These are phyloP conservation scores for Strigomonas galati DNA, from an alignment of 208 protist species.

Conservation along the genomic window DNA sequence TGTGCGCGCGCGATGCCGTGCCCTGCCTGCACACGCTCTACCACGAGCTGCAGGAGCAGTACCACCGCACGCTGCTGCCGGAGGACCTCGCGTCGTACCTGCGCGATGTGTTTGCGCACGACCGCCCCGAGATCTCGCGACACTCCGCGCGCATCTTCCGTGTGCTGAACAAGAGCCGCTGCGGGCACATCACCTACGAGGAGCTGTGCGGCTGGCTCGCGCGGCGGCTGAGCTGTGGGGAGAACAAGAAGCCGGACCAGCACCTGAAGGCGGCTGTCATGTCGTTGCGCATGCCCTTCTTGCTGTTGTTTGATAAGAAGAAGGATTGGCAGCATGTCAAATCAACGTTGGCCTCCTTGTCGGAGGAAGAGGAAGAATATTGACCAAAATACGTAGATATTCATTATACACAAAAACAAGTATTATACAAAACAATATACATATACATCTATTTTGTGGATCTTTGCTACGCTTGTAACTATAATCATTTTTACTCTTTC, in stretches of 20 bases:
- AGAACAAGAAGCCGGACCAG: slow-evolving; percentile 53
- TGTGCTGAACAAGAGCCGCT: slow-evolving; percentile 67
- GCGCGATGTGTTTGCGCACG: slow-evolving; percentile 58
- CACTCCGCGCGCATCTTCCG: slow-evolving; percentile 81
- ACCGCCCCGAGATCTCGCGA: slow-evolving; percentile 59
- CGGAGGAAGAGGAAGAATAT: slow-evolving; percentile 58
- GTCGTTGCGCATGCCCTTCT: slow-evolving; percentile 72
- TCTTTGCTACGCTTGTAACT: too few relatives aligned
- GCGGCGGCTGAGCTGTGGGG: slow-evolving; percentile 73
- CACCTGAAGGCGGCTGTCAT: slow-evolving; percentile 68
- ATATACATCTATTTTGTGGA: too few relatives aligned
- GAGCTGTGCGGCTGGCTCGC: slow-evolving; percentile 85
- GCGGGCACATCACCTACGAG: slow-evolving; percentile 77
- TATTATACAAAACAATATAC: too few relatives aligned
- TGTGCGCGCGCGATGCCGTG: slow-evolving; percentile 72
- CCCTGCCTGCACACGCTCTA: slow-evolving; percentile 58
- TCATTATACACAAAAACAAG: too few relatives aligned
- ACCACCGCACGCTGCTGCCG: slow-evolving; percentile 48
- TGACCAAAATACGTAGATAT: too few relatives aligned
- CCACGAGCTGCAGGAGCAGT: slow-evolving; percentile 48
- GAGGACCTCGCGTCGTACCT: slow-evolving; percentile 60
- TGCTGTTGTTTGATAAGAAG: slow-evolving; percentile 52
- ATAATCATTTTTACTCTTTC: too few relatives aligned
- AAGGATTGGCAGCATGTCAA: slow-evolving; percentile 47
- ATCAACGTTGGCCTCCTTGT: slow-evolving; percentile 52